Percentiles rank a stretch among this genome's conserved stretches.
Evolutionary conservation across 2,329 filamentous ascomycete species (phyloP).

Genomic region (Fusarium coffeatum): DNA sequence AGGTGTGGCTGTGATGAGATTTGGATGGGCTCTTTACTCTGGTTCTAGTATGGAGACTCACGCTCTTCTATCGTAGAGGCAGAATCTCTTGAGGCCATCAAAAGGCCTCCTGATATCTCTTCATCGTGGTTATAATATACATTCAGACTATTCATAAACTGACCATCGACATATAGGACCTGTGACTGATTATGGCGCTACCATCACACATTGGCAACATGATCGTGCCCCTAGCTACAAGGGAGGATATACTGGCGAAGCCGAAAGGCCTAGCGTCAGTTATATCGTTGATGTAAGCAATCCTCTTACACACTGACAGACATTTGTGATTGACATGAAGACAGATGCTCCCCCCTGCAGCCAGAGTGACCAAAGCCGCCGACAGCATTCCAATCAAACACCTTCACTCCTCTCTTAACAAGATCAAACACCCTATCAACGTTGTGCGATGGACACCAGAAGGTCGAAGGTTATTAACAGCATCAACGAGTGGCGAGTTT

Average conservation of each 20-base stretch:
- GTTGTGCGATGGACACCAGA: conserved; percentile 98
- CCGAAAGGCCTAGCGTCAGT: conserved; percentile 86
- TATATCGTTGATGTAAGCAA: conserved; percentile 85
- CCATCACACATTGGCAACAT: conserved; percentile 91
- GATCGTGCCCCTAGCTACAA: conserved; percentile 77
- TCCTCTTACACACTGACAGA: background rate
- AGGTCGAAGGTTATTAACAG: conserved; percentile 88
- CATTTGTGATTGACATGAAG: conserved; percentile 26
- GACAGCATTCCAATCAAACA: conserved; percentile 95
- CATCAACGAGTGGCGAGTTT: conserved; percentile 96
- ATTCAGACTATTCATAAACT: conserved; percentile 35
- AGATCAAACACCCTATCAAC: conserved; percentile 97
- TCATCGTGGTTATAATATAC: conserved; percentile 14
- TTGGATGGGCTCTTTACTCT: background rate
- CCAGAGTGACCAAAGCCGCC: conserved; percentile 77
- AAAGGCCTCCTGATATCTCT: background rate
- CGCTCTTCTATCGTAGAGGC: background rate
- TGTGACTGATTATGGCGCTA: conserved; percentile 93
- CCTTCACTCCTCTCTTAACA: conserved; percentile 97
- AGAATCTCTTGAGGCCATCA: background rate
- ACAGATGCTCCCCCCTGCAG: conserved; percentile 88
- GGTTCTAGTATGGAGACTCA: background rate
- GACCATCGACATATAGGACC: conserved; percentile 68
- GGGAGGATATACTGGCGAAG: conserved; percentile 76
- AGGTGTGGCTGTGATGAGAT: background rate